Evolutionary conservation across 2,329 filamentous ascomycete species (phyloP).

Genomic region (Boeremia exigua): DNA sequence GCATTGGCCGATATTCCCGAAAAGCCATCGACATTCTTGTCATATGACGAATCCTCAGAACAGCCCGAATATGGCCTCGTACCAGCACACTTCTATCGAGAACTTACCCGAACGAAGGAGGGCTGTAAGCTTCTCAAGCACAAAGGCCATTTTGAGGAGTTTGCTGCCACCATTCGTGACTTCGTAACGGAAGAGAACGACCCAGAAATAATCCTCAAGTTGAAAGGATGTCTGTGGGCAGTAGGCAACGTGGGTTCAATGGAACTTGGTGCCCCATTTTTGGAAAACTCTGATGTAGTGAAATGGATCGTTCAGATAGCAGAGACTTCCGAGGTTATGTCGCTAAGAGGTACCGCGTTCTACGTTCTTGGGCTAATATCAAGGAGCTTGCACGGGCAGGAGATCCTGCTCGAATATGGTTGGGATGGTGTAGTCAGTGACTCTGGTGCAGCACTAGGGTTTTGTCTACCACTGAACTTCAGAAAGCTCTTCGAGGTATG

Average conservation of each 20-base stretch:
- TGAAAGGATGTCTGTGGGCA: constrained; percentile 97
- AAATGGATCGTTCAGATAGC: constrained; percentile 87
- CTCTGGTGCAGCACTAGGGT: constrained; percentile 81
- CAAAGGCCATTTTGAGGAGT: constrained; percentile 96
- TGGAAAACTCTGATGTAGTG: constrained; percentile 89
- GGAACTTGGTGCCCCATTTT: constrained; percentile 93
- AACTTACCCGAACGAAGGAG: constrained; percentile 89
- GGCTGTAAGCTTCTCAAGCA: constrained; percentile 88
- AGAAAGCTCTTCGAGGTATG: constrained; percentile 75
- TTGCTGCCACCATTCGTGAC: constrained; percentile 85
- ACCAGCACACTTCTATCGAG: constrained; percentile 97
- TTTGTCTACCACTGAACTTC: constrained; percentile 83
- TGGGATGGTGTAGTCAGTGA: constrained; percentile 92
- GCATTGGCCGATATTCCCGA: constrained; percentile 72
- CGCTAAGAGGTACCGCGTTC: constrained; percentile 91
- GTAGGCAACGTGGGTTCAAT: constrained; percentile 98
- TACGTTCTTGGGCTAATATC: constrained; percentile 95
- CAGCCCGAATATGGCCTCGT: constrained; percentile 65
- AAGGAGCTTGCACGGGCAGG: constrained; percentile 86
- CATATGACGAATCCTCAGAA: constrained; percentile 54
- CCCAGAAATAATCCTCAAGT: constrained; percentile 82
- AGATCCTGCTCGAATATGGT: constrained; percentile 85
- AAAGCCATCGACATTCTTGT: constrained; percentile 57
- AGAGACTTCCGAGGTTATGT: constrained; percentile 86
- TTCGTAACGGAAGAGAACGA: constrained; percentile 86